Percentiles rank a stretch among this genome's conserved stretches.
These are phyloP conservation scores for Paraphoma sp. DNA, from an alignment of 2,329 filamentous ascomycete genomes.

Conservation along the genomic window DNA sequence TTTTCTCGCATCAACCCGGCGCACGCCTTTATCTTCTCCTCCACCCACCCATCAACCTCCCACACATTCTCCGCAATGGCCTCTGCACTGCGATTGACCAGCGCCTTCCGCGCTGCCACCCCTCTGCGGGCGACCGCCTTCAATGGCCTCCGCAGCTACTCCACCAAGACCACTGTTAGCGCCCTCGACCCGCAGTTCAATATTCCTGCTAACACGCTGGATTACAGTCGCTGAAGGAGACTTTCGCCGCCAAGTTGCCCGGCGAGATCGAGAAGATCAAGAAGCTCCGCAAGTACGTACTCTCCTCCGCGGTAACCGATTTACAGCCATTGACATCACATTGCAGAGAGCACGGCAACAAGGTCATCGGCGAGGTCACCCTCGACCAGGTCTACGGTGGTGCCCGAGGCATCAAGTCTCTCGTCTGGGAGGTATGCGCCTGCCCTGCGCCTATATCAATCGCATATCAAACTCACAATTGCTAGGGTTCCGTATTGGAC, in stretches of 20 bases:
- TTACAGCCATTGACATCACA: constrained; percentile 36
- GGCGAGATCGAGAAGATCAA: constrained; percentile 99
- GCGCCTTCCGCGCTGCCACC: constrained; percentile 76
- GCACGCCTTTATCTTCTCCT: constrained; percentile 37
- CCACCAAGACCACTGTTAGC: constrained; percentile 85
- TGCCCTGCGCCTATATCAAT: too few species aligned
- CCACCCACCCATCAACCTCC: constrained; percentile 42
- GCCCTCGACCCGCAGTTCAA: constrained; percentile 8
- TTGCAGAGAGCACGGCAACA: constrained; percentile 86
- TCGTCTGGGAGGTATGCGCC: constrained; percentile 80
- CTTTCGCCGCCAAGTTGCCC: constrained; percentile 93
- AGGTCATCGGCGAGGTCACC: constrained; percentile 96
- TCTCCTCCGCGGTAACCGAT: constrained; percentile 6
- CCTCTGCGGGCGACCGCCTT: constrained; percentile 75
- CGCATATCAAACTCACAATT: too few species aligned
- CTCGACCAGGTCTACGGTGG: constrained; percentile 99
- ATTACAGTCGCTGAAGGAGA: constrained; percentile 90
- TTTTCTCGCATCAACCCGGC: constrained; percentile 31
- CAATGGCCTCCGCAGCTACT: constrained; percentile 89
- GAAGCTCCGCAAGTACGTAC: constrained; percentile 85
- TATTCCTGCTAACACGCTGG: constrained; percentile 33
- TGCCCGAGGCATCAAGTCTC: constrained; percentile 97
- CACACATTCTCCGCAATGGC: constrained; percentile 69
- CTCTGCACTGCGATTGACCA: constrained; percentile 80
- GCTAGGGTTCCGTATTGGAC: constrained; percentile 80